Evolutionary conservation across 2,329 filamentous ascomycete species (phyloP), one percentile per base, ranked within the genome.

Genomic region (Aaosphaeria arxii): DNA sequence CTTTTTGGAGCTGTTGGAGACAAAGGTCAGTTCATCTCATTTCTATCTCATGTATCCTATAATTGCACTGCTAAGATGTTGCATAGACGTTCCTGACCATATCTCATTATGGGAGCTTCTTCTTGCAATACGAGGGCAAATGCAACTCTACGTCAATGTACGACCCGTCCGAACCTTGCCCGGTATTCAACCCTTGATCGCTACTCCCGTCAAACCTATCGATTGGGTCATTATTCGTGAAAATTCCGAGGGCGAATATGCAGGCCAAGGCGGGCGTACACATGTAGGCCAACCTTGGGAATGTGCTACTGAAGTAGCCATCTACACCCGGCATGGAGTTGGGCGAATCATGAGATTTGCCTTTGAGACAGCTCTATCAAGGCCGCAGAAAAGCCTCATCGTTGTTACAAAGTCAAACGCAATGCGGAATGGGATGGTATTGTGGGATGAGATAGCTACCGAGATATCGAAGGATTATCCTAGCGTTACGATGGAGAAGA

Each of bases 211-310:
- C 0, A 82, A 81, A 0, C 81, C 86, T 44, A 76, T 86, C 0
- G 81, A 86, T 67, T 86, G 83, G 82, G 80, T 85, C 7, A 85
- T 86, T 46, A 71, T 86, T 36, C 80, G 83, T 24, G 84, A 86
- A 67, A 86, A 86, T 66, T 83, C 79, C 29, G 83, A 86, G 54
- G 83, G 83, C 45, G 83, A 86, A 57, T 86, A 86, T 52, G 81
- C 82, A 1, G 83, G 83, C 0, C 82, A 86, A 49, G 83, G 83
- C 1, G 84, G 84, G 0, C 76, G 81, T 0, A 83, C 81, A 0
- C 83, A 86, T 64, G 67, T 71, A 2, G 79, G 46, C 73, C 78
- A 0, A 85, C 82, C 81, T 82, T 85, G 60, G 11, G 29, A 17
- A 11, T 74, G 72, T 0, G 80, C 81, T 1, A 86, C 83, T 1